These are phyloP conservation scores for Saccharomyces hybrid DNA, from an alignment of 1,139 yeast species.

Conservation along the genomic window DNA sequence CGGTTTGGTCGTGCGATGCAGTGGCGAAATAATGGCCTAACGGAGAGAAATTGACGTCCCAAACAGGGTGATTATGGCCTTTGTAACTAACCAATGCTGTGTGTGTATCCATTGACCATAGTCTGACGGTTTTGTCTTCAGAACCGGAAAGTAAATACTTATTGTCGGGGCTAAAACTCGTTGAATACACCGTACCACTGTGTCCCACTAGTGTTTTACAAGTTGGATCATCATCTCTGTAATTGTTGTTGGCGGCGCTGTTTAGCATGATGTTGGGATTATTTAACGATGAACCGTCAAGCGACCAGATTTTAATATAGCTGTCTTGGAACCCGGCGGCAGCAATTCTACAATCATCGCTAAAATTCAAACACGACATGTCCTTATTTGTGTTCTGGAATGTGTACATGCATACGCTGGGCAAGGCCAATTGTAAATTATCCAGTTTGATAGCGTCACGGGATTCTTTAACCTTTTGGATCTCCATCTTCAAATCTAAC, in stretches of 20 bases:
- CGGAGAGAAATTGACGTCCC: constrained; percentile 96
- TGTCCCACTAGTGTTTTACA: constrained; percentile 76
- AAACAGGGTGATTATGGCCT: constrained; percentile 93
- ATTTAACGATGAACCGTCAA: constrained; percentile 75
- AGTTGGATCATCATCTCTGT: constrained; percentile 15
- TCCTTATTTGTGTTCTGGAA: constrained; percentile 92
- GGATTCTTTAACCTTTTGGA: constrained; percentile 73
- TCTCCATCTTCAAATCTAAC: constrained; percentile 69
- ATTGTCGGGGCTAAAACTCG: constrained; percentile 86
- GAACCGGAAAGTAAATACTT: constrained; percentile 73
- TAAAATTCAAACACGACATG: constrained; percentile 75
- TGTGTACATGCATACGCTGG: constrained; percentile 96
- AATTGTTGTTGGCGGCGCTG: constrained; percentile 14
- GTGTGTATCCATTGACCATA: constrained; percentile 93
- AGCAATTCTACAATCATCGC: constrained; percentile 75
- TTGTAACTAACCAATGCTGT: constrained; percentile 87
- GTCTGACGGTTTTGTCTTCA: constrained; percentile 83
- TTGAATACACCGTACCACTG: constrained; percentile 87
- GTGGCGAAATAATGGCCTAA: constrained; percentile 96
- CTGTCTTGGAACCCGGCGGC: constrained; percentile 96
- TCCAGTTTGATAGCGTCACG: constrained; percentile 63
- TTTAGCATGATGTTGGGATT: constrained; percentile 8
- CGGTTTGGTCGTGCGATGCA: constrained; percentile 96
- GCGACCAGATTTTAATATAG: constrained; percentile 82
- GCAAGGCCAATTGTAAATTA: constrained; percentile 69